Evolutionary conservation across 2,329 filamentous ascomycete species (phyloP).

Genomic region (Penicillium digitatum): DNA sequence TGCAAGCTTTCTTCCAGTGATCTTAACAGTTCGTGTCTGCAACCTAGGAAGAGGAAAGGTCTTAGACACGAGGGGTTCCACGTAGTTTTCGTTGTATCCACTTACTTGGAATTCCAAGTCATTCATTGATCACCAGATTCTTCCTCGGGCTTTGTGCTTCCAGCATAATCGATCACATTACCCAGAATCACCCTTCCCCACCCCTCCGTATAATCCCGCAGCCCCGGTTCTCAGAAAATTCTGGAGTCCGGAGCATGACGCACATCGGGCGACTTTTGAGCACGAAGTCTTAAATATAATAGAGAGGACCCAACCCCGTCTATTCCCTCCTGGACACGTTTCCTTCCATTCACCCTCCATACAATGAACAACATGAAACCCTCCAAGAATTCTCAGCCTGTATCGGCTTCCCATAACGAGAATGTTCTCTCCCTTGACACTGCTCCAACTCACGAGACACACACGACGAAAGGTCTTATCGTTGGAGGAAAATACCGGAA

Average conservation of each 20-base stretch:
- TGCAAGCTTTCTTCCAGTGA: neutral
- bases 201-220: slow-evolving; percentile 13
- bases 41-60: neutral
- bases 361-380: slow-evolving; percentile 19
- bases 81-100: neutral
- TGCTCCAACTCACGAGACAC: neutral
- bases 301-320: neutral
- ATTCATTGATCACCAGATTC: neutral
- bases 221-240: slow-evolving; percentile 16
- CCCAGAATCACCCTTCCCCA: slow-evolving; percentile 9
- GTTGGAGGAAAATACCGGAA: slow-evolving; percentile 30
- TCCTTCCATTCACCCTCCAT: neutral
- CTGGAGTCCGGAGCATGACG: slow-evolving; percentile 21
- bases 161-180: slow-evolving; percentile 2
- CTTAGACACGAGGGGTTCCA: neutral
- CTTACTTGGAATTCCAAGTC: neutral
- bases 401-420: slow-evolving; percentile 25
- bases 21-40: neutral
- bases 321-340: neutral
- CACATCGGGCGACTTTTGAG: neutral
- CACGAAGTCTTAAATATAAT: neutral
- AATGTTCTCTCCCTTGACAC: slow-evolving; percentile 10
- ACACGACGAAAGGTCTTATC: slow-evolving; percentile 16
- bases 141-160: slow-evolving; percentile 2
- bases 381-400: slow-evolving; percentile 22